Evolutionary conservation across 2,329 filamentous ascomycete genomes (phyloP).

Genomic region (Drechslerella coelobrocha): DNA sequence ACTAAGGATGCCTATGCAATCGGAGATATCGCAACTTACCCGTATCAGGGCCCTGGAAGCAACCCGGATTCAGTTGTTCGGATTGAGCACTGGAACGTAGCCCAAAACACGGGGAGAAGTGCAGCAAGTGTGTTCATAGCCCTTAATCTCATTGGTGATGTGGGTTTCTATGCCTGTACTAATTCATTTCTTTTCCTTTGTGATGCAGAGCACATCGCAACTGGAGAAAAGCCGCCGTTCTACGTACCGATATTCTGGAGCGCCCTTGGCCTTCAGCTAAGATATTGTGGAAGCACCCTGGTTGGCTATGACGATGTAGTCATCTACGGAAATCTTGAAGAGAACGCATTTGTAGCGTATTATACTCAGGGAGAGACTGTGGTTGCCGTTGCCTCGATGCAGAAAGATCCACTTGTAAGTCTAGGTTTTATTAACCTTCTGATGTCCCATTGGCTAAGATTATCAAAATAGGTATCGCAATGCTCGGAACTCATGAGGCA

Average conservation of each 20-base stretch:
- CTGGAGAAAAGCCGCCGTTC: conserved; percentile 67
- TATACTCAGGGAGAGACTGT: conserved; percentile 63
- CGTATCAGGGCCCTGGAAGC: conserved; percentile 88
- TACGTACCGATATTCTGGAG: conserved; percentile 99
- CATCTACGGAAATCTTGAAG: conserved; percentile 75
- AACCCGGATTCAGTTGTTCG: conserved; percentile 67
- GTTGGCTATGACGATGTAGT: conserved; percentile 87
- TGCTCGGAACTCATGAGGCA: conserved; percentile 47
- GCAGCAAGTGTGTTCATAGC: conserved; percentile 67
- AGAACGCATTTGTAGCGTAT: conserved; percentile 78
- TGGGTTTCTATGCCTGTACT: background rate
- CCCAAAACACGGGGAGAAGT: conserved; percentile 85
- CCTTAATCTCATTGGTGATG: no score
- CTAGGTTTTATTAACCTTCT: background rate
- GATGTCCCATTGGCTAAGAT: background rate
- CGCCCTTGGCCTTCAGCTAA: conserved; percentile 82
- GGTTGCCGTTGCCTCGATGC: conserved; percentile 90
- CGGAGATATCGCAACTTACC: conserved; percentile 86
- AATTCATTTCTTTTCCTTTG: no score
- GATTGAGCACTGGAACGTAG: conserved; percentile 99
- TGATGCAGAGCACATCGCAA: conserved; percentile 72
- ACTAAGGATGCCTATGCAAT: conserved; percentile 87
- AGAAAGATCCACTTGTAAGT: conserved; percentile 75
- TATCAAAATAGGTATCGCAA: conserved; percentile 20
- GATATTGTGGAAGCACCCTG: conserved; percentile 88